Evolutionary conservation across 2,329 filamentous ascomycete genomes (phyloP).

Genomic region (Trichoderma afroharzianum): DNA sequence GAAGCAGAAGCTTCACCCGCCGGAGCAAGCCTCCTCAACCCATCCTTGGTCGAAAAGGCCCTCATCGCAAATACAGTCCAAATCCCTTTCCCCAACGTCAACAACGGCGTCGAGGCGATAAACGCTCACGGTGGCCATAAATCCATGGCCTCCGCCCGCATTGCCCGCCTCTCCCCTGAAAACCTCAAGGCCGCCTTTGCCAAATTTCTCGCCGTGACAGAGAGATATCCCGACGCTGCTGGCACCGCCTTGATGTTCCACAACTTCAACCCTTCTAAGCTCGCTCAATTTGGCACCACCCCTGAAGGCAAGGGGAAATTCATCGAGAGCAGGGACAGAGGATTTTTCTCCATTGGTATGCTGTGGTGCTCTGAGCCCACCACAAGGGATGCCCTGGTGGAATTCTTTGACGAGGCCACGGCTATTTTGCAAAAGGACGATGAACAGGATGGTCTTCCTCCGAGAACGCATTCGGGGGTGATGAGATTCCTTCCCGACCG

Average conservation of each 20-base stretch:
- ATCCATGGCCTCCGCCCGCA: slow-evolving; percentile 23
- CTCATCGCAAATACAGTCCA: slow-evolving; percentile 25
- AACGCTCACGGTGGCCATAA: slow-evolving; percentile 32
- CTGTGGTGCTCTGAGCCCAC: slow-evolving; percentile 18
- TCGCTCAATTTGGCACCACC: not conserved
- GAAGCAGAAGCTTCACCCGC: slow-evolving; percentile 25
- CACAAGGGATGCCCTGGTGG: slow-evolving; percentile 12
- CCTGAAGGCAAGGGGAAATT: slow-evolving; percentile 10
- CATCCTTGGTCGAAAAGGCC: slow-evolving; percentile 20
- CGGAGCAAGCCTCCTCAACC: slow-evolving; percentile 20
- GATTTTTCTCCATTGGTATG: slow-evolving; percentile 14
- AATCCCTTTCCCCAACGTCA: slow-evolving; percentile 22
- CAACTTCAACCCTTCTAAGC: slow-evolving; percentile 19
- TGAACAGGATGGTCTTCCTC: not conserved
- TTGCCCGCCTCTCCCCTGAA: slow-evolving; percentile 18
- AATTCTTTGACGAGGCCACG: slow-evolving; percentile 18
- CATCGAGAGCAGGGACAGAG: slow-evolving; percentile 24
- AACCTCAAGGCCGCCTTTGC: slow-evolving; percentile 25
- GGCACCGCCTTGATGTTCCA: slow-evolving; percentile 21
- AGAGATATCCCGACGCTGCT: slow-evolving; percentile 20
- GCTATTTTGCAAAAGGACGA: slow-evolving; percentile 17
- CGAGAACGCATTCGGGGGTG: slow-evolving; percentile 23
- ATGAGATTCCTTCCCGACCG: slow-evolving; percentile 22
- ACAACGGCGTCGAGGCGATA: slow-evolving; percentile 22
- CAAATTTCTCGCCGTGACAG: slow-evolving; percentile 25